Evolutionary conservation across 1,139 yeast species (phyloP), one percentile per base, ranked within the genome.

Genomic region (Blastobotrys illinoisensis): DNA sequence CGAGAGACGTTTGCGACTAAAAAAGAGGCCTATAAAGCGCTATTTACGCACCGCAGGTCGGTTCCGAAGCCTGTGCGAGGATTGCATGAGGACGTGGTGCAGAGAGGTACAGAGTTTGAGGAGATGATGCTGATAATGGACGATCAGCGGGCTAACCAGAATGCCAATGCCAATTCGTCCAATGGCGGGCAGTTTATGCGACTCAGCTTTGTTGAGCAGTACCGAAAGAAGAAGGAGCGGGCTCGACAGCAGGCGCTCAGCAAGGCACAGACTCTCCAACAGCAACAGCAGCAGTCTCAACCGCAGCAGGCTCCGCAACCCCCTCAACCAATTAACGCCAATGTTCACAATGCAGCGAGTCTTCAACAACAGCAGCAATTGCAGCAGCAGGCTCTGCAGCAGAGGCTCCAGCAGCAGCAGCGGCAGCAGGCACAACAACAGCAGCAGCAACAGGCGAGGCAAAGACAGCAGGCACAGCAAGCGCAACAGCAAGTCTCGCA

Each of bases 91-190:
- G 88, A 83, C 58, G 68, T 76, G 44, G 80, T 82, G 11, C 96
- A 88, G 65, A 87, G 87, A 64, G 85, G 88, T 43, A 68, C 73
- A 48, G 95, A 90, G 60, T 90, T 88, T 70, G 98, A 93, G 70
- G 96, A 88, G 67, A 77, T 90, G 66, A 91, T 93, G 98, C 73
- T 82, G 45, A 70, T 78, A 40, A 63, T 71, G 68, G 73, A 72
- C 54, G 77, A 74, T 23, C 54, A 60, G 47, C 65, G 60, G 7
- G 51, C 59, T 24, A 52, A 54, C n/a, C 53, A 51, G n/a, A 43
- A 46, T 16, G 52, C 58, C 20, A 44, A 58, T 5, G 48, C 55
- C 11, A 58, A 58, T 3, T 55, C 68, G 4, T 55, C 62, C 6
- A 54, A 63, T 13, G 63, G 65, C 6, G 73, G 72, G 44, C 77